phyloP scores from a whole-genome alignment of 75 land plant genomes.

The Chamaecyparis obtusa region DNA sequence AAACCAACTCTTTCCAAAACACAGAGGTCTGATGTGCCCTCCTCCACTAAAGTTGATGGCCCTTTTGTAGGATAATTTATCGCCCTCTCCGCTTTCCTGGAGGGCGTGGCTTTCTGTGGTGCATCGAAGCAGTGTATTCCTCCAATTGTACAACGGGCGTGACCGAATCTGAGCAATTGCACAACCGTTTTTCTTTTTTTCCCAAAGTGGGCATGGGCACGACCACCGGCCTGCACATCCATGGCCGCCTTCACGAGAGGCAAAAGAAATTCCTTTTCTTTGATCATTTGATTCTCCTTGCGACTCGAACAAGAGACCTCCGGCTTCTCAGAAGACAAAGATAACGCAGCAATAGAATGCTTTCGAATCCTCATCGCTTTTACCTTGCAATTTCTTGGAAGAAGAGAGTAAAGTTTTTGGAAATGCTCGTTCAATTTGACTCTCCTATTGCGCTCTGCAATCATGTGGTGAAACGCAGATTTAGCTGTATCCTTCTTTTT shows the following conservation, averaged over 20 bases:
- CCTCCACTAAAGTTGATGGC: too few relatives aligned
- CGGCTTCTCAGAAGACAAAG: not conserved
- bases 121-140: not conserved
- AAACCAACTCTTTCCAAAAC: too few relatives aligned
- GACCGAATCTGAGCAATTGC: not conserved
- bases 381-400: too few relatives aligned
- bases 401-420: too few relatives aligned
- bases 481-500: too few relatives aligned
- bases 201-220: not conserved
- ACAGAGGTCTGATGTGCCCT: too few relatives aligned
- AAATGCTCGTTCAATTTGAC: too few relatives aligned
- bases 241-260: not conserved
- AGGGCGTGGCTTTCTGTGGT: not conserved
- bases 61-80: not conserved
- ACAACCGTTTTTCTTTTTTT: not conserved
- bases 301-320: not conserved
- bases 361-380: not conserved
- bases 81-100: not conserved
- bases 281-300: not conserved
- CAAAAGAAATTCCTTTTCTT: not conserved
- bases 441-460: too few relatives aligned
- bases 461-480: too few relatives aligned
- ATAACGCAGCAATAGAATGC: not conserved
- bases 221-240: conserved; percentile 5
- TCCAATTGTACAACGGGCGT: not conserved